phyloP scores from a whole-genome alignment of 768 basidiomycete species.

The Naematelia encephala region DNA sequence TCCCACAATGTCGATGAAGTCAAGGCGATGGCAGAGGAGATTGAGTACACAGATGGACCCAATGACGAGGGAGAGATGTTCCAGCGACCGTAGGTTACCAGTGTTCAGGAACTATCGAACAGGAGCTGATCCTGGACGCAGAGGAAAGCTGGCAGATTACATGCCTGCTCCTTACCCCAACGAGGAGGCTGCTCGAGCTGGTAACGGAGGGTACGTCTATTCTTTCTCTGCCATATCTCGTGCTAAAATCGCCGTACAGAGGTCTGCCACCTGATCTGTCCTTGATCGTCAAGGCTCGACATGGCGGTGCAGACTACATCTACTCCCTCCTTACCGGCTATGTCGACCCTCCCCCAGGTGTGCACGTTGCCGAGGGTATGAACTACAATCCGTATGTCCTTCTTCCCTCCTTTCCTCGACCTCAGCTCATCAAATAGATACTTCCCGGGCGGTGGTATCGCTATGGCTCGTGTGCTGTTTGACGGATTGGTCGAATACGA shows the following conservation, averaged over 20 bases:
- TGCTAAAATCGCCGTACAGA: slow-evolving; percentile 49
- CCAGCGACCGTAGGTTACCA: slow-evolving; percentile 66
- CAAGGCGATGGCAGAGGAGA: slow-evolving; percentile 88
- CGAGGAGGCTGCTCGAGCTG: slow-evolving; percentile 91
- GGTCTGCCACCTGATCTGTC: slow-evolving; percentile 96
- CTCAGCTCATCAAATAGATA: slow-evolving; percentile 60
- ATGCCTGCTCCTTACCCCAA: slow-evolving; percentile 93
- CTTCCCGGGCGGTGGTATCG: slow-evolving; percentile 98
- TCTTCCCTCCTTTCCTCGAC: not conserved
- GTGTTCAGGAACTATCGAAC: not conserved
- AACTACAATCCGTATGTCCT: slow-evolving; percentile 64
- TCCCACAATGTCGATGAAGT: slow-evolving; percentile 91
- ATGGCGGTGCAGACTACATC: slow-evolving; percentile 93
- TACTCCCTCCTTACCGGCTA: slow-evolving; percentile 97
- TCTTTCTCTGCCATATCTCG: not conserved
- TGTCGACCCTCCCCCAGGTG: slow-evolving; percentile 80
- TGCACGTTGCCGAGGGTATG: slow-evolving; percentile 69
- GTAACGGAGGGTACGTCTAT: slow-evolving; percentile 64
- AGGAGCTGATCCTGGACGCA: slow-evolving; percentile 5
- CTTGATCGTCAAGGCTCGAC: slow-evolving; percentile 95
- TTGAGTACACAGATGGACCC: slow-evolving; percentile 95
- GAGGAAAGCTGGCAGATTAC: slow-evolving; percentile 94
- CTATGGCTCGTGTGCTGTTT: slow-evolving; percentile 95
- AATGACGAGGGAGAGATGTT: slow-evolving; percentile 96
- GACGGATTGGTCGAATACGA: slow-evolving; percentile 96